These are phyloP conservation scores for Xylaria sp. DNA, from an alignment of 2,329 filamentous ascomycete genomes.

Conservation along the genomic window DNA sequence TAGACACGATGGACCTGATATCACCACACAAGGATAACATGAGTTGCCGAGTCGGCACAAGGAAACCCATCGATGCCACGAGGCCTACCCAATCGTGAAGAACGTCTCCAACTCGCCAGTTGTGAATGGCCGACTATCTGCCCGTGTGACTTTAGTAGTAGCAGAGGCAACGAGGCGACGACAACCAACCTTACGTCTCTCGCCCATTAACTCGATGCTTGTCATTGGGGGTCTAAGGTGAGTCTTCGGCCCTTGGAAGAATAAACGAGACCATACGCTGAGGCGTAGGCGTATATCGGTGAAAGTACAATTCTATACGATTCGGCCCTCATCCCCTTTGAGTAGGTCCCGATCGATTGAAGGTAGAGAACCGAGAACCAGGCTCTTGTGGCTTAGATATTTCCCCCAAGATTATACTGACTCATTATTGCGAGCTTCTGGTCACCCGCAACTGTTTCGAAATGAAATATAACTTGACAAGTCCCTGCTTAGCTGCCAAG, in stretches of 20 bases:
- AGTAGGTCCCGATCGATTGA: not conserved
- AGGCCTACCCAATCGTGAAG: slow-evolving; percentile 7
- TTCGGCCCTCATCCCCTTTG: not conserved
- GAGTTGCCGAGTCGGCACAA: not conserved
- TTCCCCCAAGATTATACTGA: not conserved
- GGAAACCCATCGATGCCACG: not conserved
- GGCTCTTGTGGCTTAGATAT: not conserved
- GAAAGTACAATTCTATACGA: not conserved
- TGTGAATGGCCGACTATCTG: not conserved
- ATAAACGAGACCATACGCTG: not conserved
- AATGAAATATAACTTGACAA: slow-evolving; percentile 6
- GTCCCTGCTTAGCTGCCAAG: slow-evolving; percentile 28
- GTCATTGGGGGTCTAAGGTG: not conserved
- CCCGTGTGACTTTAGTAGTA: not conserved
- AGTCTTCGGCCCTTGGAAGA: not conserved
- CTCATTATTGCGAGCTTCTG: slow-evolving; percentile 6
- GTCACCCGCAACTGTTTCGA: not conserved
- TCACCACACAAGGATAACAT: not conserved
- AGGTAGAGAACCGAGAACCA: not conserved
- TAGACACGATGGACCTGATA: not conserved
- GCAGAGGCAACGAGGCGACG: not conserved
- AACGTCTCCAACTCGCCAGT: not conserved
- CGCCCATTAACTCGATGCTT: not conserved
- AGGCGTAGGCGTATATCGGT: not conserved
- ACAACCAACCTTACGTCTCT: not conserved